Evolutionary conservation across 371 early-diverging fungal genomes (phyloP).

Genomic region (Entomophthora muscae): DNA sequence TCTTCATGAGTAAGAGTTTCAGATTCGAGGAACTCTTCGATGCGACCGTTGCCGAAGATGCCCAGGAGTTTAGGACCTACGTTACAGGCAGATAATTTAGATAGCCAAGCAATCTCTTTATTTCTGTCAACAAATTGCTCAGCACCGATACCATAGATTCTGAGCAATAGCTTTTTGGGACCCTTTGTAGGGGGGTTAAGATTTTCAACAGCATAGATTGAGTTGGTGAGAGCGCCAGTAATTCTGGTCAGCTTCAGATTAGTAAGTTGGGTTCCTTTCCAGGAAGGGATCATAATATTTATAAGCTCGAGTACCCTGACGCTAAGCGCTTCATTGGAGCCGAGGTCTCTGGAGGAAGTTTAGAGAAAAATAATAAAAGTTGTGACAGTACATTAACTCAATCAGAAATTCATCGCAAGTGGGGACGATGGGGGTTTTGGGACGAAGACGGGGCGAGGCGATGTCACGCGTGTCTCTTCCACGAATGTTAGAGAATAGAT

Average conservation of each 20-base stretch:
- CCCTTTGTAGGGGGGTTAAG: conserved; percentile 10
- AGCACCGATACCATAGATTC: conserved; percentile 63
- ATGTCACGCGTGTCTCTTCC: neutral
- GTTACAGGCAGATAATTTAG: conserved; percentile 40
- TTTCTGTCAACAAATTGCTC: conserved; percentile 56
- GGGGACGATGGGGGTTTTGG: neutral
- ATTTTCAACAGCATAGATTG: conserved; percentile 50
- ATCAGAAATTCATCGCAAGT: neutral
- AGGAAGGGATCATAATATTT: neutral
- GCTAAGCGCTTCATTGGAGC: neutral
- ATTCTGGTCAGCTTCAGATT: conserved; percentile 26
- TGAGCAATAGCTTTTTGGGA: conserved; percentile 33
- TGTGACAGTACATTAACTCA: neutral
- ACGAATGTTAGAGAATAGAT: neutral
- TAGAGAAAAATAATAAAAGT: neutral
- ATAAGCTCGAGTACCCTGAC: neutral
- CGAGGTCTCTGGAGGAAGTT: neutral
- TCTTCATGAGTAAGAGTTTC: conserved; percentile 47
- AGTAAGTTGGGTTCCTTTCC: neutral
- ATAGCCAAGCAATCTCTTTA: conserved; percentile 62
- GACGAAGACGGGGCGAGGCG: neutral
- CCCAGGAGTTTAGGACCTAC: conserved; percentile 66
- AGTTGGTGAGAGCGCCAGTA: conserved; percentile 79
- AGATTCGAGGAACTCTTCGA: conserved; percentile 71
- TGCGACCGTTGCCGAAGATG: conserved; percentile 72